These are phyloP conservation scores for Corylus americana DNA, from an alignment of 306 rosid species.

Conservation along the genomic window DNA sequence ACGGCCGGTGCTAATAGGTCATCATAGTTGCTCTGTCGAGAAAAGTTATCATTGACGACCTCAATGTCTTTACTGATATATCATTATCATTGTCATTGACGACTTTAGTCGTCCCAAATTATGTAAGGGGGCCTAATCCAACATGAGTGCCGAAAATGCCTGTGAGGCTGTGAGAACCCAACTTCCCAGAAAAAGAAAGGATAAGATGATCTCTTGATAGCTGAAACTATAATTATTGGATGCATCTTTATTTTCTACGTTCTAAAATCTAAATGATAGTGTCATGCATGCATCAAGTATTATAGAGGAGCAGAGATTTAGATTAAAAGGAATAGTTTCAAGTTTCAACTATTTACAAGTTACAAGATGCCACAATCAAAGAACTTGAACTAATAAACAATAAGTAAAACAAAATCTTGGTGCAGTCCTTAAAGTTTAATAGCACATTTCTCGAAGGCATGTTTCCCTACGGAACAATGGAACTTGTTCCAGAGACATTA, in stretches of 20 bases:
- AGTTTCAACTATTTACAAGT: constrained; percentile 45
- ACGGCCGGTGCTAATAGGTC: no score
- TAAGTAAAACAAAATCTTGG: constrained; percentile 27
- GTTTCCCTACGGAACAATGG: constrained; percentile 2
- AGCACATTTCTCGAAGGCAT: constrained; percentile 24
- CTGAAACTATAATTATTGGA: background rate
- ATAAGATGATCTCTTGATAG: background rate
- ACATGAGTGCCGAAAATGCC: background rate
- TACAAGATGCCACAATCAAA: constrained; percentile 26
- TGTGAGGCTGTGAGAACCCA: background rate
- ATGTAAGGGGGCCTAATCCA: no score
- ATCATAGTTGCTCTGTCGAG: no score
- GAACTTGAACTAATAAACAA: constrained; percentile 20
- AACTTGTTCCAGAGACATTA: constrained; percentile 17
- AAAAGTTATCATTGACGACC: no score
- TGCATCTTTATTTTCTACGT: background rate
- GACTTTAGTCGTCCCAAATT: no score
- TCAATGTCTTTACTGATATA: no score
- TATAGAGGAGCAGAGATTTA: constrained; percentile 14
- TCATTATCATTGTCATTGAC: no score
- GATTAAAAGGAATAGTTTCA: constrained; percentile 25
- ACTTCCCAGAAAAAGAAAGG: background rate
- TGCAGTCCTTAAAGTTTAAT: constrained; percentile 28
- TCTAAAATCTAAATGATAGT: constrained; percentile 1
- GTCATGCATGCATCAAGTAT: constrained; percentile 5